Base-by-base conservation (phyloP, 208 protist genomes). In the Entamoeba histolytica region DNA sequence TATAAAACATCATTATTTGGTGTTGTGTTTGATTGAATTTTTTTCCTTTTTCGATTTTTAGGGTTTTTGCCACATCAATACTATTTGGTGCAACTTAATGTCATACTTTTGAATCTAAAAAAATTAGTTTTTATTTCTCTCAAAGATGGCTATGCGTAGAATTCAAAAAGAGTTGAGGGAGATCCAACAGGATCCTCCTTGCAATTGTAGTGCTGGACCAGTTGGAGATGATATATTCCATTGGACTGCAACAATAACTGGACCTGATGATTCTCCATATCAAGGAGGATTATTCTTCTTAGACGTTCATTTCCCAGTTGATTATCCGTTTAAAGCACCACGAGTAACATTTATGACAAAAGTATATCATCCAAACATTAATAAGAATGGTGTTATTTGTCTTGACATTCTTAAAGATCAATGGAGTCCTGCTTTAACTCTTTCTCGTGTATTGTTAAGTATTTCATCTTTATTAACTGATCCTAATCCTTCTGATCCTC, bases 221-320 rank as follows among this genome's bases (percentile, higher is more conserved):
- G 95, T 97, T 78, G 97, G 95, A 93, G 97, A 98, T 94, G 98
- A 99, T 94, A 93, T 99, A 49, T 98, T 98, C 95, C 97, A 98
- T 96, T 99, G 98, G 98, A 96, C 97, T 94, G 98, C 97, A 49
- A 98, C 97, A 52, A 98, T 98, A 95, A 98, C 98, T 94, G 97
- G 97, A 87, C 97, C 97, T 14, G 92, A 95, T 8, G 95, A 95
- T 35, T 97, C 96, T 0, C 92, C 95, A 35, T 98, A 97, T 96
- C 97, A 97, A 94, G 97, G 97, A 35, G 97, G 97, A 31, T n/a
- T 95, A 14, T 92, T 92, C 31, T 23, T 28, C 51, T 15, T 92
- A 10, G 35, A 92, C 31, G 14, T 92, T 3, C 91, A 47, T 51
- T 49, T 92, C 39, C 69, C 69, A 12, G 69, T 39, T 91, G 69